These are phyloP conservation scores for Didymella segeticola DNA, from an alignment of 2,329 filamentous ascomycete species.

Conservation along the genomic window DNA sequence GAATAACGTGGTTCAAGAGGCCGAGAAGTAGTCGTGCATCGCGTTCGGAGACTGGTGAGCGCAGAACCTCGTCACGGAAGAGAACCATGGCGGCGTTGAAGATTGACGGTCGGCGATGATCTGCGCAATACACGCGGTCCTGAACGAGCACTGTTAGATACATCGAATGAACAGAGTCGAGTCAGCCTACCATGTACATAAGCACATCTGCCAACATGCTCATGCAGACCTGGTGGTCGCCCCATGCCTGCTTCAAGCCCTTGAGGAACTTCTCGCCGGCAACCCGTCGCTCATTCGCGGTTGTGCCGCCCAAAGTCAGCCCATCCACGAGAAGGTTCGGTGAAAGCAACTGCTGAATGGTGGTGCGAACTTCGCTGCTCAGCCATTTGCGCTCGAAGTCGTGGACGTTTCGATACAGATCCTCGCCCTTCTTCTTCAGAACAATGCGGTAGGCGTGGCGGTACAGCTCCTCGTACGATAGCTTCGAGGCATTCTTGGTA, in stretches of 20 bases:
- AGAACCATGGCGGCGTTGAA: slow-evolving; percentile 85
- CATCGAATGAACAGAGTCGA: background rate
- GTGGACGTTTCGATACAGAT: slow-evolving; percentile 81
- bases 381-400: slow-evolving; percentile 86
- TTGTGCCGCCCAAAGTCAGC: slow-evolving; percentile 58
- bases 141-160: slow-evolving; percentile 33
- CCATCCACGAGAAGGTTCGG: slow-evolving; percentile 68
- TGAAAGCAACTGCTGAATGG: slow-evolving; percentile 74
- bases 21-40: slow-evolving; percentile 66
- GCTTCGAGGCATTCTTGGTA: slow-evolving; percentile 83
- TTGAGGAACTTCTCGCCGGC: slow-evolving; percentile 84
- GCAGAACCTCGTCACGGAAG: slow-evolving; percentile 85
- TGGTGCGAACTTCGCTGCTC: slow-evolving; percentile 71
- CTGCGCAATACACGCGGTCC: slow-evolving; percentile 82
- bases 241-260: slow-evolving; percentile 79
- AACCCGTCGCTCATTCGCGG: slow-evolving; percentile 78
- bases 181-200: slow-evolving; percentile 79
- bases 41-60: slow-evolving; percentile 58
- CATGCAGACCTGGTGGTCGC: slow-evolving; percentile 90
- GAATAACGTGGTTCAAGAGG: slow-evolving; percentile 79
- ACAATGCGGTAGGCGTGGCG: slow-evolving; percentile 94
- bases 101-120: slow-evolving; percentile 76
- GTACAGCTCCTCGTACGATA: slow-evolving; percentile 96
- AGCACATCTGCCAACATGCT: slow-evolving; percentile 96
- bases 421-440: slow-evolving; percentile 81